A percentile compares a stretch with the other conserved stretches of the same genome.
Evolutionary conservation across 2,329 filamentous ascomycete species (phyloP).

Genomic region (Pleurostoma richardsiae): DNA sequence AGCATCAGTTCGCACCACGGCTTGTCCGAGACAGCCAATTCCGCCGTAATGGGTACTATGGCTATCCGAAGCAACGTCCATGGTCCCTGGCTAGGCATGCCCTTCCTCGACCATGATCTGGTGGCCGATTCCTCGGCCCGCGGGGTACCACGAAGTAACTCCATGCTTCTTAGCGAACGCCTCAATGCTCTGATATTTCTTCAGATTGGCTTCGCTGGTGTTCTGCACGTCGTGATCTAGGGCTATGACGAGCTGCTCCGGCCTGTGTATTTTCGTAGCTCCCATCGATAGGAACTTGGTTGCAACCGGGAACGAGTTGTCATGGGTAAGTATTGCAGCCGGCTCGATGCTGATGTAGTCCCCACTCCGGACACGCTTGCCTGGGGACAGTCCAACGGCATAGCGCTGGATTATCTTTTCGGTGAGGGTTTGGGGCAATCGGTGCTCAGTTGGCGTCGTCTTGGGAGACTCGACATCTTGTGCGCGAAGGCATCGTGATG

Average conservation of each 20-base stretch:
- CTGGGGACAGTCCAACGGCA: slow-evolving; percentile 64
- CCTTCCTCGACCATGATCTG: slow-evolving; percentile 89
- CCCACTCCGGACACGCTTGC: slow-evolving; percentile 70
- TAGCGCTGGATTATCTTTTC: slow-evolving; percentile 89
- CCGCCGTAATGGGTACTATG: slow-evolving; percentile 84
- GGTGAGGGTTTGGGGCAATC: slow-evolving; percentile 69
- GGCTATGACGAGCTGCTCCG: slow-evolving; percentile 29
- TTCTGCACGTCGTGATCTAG: slow-evolving; percentile 89
- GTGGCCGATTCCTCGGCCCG: slow-evolving; percentile 79
- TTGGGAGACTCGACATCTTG: neutral
- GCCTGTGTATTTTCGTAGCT: neutral
- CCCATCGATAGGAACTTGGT: slow-evolving; percentile 78
- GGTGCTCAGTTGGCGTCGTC: neutral
- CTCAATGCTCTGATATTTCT: slow-evolving; percentile 78
- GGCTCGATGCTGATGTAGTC: slow-evolving; percentile 79
- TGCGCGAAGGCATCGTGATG: no score
- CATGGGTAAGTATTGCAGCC: slow-evolving; percentile 75
- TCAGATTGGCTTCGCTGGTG: slow-evolving; percentile 68
- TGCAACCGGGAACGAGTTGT: slow-evolving; percentile 46
- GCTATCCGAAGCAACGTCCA: slow-evolving; percentile 72
- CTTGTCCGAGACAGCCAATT: slow-evolving; percentile 69
- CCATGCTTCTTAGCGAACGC: slow-evolving; percentile 75
- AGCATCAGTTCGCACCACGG: slow-evolving; percentile 82
- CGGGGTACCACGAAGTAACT: slow-evolving; percentile 64
- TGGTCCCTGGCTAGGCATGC: slow-evolving; percentile 74